Evolutionary conservation across 306 rosid genomes (phyloP), one percentile per base, ranked within the genome.

Genomic region (Cotoneaster glaucophyllus): DNA sequence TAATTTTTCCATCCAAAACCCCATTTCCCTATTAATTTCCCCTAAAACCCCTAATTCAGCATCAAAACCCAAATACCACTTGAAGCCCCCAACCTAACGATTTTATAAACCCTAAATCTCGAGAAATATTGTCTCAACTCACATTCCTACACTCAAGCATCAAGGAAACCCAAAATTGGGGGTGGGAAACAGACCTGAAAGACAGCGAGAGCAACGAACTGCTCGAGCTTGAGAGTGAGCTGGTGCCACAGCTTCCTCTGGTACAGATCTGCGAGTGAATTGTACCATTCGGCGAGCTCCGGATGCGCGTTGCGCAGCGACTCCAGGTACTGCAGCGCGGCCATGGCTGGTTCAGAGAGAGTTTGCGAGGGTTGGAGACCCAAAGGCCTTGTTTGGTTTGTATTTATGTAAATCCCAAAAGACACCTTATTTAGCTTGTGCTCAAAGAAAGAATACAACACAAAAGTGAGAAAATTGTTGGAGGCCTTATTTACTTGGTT

Each of bases 201-300:
- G 8, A 89, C 94, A 15, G 96, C 86, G 50, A 90, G 98, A 64
- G 99, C 96, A 14, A 90, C 91, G 77, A 96, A 96, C 87, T 93
- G 93, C 76, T 96, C 99, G 62, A 96, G 99, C 94, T 96, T 96
- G 81, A 87, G 96, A 48, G 99, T 96, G 69, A 96, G 98, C 86
- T 96, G 99, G 80, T 96, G 99, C 99, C 99, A 96, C 28, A 96
- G 96, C 91, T 96, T 93, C 90, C 84, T 91, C 93, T 96, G 88
- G 87, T 96, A 96, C 86, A 96, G 99, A 96, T 96, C 99, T 78
- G 90, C 97, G 0, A 96, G 94, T 15, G 99, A 86, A 82, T 89
- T 86, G 86, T 87, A 96, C 99, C 99, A 96, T 0, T 96, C 99
- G 3, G 82, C 53, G 18, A 90, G 98, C 79, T 96, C 99, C 7